These are phyloP conservation scores for Euphorbia celastroides DNA, from an alignment of 441 rosid species.

Conservation along the genomic window DNA sequence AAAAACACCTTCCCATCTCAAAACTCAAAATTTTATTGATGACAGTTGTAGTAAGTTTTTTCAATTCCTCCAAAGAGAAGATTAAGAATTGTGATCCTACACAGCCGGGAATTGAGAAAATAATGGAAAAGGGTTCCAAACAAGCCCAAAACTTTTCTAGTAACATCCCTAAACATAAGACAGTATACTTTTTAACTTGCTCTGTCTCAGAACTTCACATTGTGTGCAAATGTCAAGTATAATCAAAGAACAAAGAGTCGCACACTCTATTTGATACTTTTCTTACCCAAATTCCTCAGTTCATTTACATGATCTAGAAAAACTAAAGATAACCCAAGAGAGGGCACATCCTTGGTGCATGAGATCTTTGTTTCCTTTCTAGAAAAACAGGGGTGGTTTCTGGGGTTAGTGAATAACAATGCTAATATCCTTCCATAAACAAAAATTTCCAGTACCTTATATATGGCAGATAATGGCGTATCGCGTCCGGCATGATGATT, in stretches of 20 bases:
- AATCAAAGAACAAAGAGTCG: background rate
- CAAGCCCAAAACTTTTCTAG: background rate
- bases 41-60: background rate
- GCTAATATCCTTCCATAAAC: background rate
- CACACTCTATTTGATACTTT: background rate
- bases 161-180: background rate
- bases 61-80: background rate
- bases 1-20: background rate
- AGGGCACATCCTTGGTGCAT: too few species aligned
- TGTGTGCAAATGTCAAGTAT: background rate
- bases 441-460: conserved; percentile 54
- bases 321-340: background rate
- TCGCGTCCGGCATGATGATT: conserved; percentile 64
- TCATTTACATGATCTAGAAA: background rate
- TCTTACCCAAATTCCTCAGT: background rate
- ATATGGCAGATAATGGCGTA: conserved; percentile 68
- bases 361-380: too few species aligned
- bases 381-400: too few species aligned
- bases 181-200: background rate
- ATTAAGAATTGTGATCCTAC: background rate
- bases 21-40: background rate
- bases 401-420: background rate
- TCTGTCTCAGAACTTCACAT: background rate
- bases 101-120: background rate
- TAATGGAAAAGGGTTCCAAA: background rate